Percentiles rank a stretch among this genome's conserved stretches.
phyloP scores from a whole-genome alignment of 1,284 basidiomycete genomes.

The Papiliotrema fonsecae region DNA sequence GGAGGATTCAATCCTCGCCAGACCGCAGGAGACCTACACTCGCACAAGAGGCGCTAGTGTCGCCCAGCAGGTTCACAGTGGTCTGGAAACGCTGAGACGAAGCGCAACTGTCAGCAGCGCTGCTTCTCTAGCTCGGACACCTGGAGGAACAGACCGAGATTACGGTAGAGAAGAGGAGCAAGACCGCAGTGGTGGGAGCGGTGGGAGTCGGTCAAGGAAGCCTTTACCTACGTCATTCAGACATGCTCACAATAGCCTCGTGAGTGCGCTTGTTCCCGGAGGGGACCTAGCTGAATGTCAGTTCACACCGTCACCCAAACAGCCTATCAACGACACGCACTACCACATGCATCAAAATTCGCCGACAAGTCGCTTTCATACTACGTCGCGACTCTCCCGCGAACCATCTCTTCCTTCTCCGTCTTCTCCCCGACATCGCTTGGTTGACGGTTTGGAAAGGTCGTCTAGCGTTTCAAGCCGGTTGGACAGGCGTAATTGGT shows the following conservation, averaged over 20 bases:
- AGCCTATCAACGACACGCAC: not conserved
- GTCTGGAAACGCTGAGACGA: conserved; percentile 2
- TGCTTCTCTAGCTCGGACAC: not conserved
- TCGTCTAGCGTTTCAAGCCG: conserved; percentile 5
- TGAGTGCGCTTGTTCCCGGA: conserved; percentile 11
- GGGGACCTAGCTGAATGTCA: conserved; percentile 5
- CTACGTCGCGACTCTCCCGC: conserved; percentile 1
- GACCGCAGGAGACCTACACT: conserved; percentile 1
- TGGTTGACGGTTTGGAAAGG: conserved; percentile 7
- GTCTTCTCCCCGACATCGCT: not conserved
- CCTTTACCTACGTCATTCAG: conserved; percentile 35
- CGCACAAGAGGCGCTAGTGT: not conserved
- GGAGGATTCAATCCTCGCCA: too few species aligned
- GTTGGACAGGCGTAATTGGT: conserved; percentile 21
- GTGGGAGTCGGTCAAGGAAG: conserved; percentile 22
- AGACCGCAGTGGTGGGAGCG: conserved; percentile 24
- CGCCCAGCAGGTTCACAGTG: not conserved
- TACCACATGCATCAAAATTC: conserved; percentile 1
- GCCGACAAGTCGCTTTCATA: conserved; percentile 9
- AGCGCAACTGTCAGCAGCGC: conserved; percentile 10
- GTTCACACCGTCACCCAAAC: conserved; percentile 36
- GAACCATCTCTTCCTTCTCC: conserved; percentile 4
- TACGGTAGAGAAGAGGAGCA: conserved; percentile 4
- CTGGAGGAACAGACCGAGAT: not conserved
- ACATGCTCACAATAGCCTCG: conserved; percentile 18